A percentile compares a stretch with the other conserved stretches of the same genome.
Evolutionary conservation across 2,329 filamentous ascomycete species (phyloP).

Genomic region (Knufia petricola): DNA sequence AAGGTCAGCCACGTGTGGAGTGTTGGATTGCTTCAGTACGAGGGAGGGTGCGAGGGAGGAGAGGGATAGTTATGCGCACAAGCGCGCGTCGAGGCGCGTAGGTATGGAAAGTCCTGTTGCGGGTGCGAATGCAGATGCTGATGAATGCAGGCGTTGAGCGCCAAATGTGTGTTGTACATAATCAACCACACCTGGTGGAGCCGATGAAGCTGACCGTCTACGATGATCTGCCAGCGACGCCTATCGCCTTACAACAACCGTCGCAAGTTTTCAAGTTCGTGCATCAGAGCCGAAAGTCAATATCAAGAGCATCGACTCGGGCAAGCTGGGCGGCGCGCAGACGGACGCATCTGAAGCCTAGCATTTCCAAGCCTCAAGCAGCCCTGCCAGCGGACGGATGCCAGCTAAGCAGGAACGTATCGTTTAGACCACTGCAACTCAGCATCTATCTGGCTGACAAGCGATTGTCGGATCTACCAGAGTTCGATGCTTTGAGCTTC

Average conservation of each 20-base stretch:
- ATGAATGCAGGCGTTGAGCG: conserved; percentile 29
- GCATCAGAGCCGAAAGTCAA: conserved; percentile 30
- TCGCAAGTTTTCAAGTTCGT: conserved; percentile 30
- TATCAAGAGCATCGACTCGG: conserved; percentile 32
- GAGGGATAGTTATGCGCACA: conserved; percentile 4
- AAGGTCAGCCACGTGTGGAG: not conserved
- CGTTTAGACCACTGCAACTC: conserved; percentile 37
- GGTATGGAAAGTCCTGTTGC: conserved; percentile 1
- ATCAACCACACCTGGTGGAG: conserved; percentile 37
- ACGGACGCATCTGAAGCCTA: conserved; percentile 26
- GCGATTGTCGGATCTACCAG: conserved; percentile 36
- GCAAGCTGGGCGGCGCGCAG: conserved; percentile 33
- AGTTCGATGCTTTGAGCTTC: conserved; percentile 33
- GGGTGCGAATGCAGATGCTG: conserved; percentile 2
- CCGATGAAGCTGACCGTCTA: conserved; percentile 38
- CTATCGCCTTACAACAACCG: conserved; percentile 25
- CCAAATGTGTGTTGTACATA: conserved; percentile 35
- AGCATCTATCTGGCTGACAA: conserved; percentile 38
- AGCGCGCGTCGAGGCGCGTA: not conserved
- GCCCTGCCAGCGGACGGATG: conserved; percentile 10
- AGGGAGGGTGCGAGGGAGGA: not conserved
- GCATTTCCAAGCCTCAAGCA: conserved; percentile 32
- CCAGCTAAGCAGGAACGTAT: conserved; percentile 16
- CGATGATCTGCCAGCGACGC: conserved; percentile 31
- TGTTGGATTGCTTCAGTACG: conserved; percentile 4